Base-by-base conservation (phyloP, 1,284 basidiomycete species). In the Tremellales sp. region DNA sequence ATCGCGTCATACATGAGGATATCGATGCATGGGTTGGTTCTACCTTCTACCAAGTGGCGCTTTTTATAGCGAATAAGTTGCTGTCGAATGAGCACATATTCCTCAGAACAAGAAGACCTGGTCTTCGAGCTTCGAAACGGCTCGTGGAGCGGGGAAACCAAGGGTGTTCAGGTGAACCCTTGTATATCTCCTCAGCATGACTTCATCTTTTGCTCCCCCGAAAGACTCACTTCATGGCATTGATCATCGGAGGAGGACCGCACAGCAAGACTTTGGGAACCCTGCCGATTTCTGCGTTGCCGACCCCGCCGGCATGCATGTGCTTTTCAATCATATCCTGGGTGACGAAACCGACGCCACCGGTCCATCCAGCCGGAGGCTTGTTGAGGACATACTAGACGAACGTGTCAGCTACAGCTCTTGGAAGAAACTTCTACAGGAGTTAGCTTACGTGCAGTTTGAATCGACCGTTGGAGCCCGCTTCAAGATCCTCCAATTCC, bases 211-310 rank as follows among this genome's bases (percentile, higher is more conserved):
- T 8, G 29, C 10, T 32, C 40, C 10, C 26, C 19, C n/a, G 3
- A 21, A 31, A 7, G 21, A 77, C 84, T 73, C 65, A 88, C 87
- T 97, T 97, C 91, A 97, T 97, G 38, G 92, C 94, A 44, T 77
- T 79, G 70, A 95, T 84, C 94, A 97, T 97, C 7, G 93, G 93
- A 19, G 93, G 92, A 48, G 94, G 94, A 41, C 89, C 90, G 73
- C 89, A 94, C 70, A 94, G 78, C 51, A 94, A 78, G 45, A 93
- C 75, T 73, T 91, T 92, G 77, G 83, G 84, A 58, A 87, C 79
- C 18, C 76, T 71, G 43, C 73, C 77, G 28, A 61, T 60, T 10
- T 43, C 57, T 8, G 81, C 76, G 24, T 79, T 77, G 5, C 66
- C 66, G 24, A 65, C 57, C 22, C 66, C 68, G 43, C 53, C 59